Evolutionary conservation across 352 stramenopile genomes (phyloP).

Genomic region (Pythium sukuiense): DNA sequence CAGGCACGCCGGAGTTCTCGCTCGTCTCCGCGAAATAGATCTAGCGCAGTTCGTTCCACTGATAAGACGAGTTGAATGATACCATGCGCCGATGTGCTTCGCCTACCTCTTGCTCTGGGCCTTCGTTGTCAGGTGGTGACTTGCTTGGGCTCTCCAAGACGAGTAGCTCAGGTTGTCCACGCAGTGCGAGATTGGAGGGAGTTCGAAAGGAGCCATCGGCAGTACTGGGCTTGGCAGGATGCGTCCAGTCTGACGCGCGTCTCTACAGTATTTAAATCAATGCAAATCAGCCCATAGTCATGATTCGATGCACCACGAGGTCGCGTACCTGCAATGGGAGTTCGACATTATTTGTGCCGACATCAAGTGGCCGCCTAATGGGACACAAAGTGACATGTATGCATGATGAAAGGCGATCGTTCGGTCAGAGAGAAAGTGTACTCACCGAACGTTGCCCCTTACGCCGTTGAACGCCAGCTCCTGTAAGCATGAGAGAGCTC

Average conservation of each 20-base stretch:
- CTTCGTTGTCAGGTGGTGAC: conserved; percentile 18
- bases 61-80: not conserved
- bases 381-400: not conserved
- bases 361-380: conserved; percentile 9
- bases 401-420: not conserved
- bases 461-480: conserved; percentile 32
- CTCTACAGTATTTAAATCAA: conserved; percentile 8
- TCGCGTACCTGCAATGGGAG: conserved; percentile 13
- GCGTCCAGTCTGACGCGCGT: conserved; percentile 18
- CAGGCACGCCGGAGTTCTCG: conserved; percentile 63
- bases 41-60: conserved; percentile 21
- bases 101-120: conserved; percentile 3
- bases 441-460: conserved; percentile 56
- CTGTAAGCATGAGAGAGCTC: conserved; percentile 13
- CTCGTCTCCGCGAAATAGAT: conserved; percentile 76
- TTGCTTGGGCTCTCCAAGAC: conserved; percentile 15
- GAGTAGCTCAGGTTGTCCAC: conserved; percentile 28
- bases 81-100: not conserved
- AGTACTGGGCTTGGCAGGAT: conserved; percentile 17
- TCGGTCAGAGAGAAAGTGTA: not conserved
- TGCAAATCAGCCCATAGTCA: not conserved
- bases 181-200: conserved; percentile 1
- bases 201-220: conserved; percentile 5
- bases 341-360: conserved; percentile 10
- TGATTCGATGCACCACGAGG: too few relatives aligned